phyloP scores from a whole-genome alignment of 2,329 filamentous ascomycete genomes.

The Didymella sp. region DNA sequence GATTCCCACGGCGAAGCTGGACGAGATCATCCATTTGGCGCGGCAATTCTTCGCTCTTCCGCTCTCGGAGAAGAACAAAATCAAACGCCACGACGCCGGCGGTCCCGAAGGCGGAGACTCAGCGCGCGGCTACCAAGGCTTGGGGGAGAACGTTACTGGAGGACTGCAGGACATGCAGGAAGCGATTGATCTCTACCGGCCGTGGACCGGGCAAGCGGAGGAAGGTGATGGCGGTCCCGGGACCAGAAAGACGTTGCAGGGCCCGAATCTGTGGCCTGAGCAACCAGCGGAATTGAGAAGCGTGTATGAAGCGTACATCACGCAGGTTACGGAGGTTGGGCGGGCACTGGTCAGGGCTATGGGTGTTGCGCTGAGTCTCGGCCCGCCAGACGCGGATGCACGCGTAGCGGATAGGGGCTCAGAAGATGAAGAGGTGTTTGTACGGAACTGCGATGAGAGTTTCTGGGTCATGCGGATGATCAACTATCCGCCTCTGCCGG shows the following conservation, averaged over 20 bases:
- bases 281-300: conserved; percentile 36
- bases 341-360: conserved; percentile 48
- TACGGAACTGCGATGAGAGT: conserved; percentile 39
- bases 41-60: conserved; percentile 46
- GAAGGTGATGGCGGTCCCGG: conserved; percentile 25
- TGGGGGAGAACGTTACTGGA: conserved; percentile 49
- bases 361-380: conserved; percentile 47
- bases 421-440: conserved; percentile 44
- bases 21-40: conserved; percentile 41
- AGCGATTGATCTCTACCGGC: conserved; percentile 51
- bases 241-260: conserved; percentile 46
- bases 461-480: conserved; percentile 54
- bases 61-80: conserved; percentile 40
- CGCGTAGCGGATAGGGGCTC: neutral
- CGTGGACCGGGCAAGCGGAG: conserved; percentile 38
- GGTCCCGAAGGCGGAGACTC: conserved; percentile 45
- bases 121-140: conserved; percentile 48
- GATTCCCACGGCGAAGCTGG: conserved; percentile 39
- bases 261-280: conserved; percentile 54
- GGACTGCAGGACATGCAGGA: conserved; percentile 49
- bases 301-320: conserved; percentile 45
- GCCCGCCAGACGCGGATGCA: neutral
- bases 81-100: conserved; percentile 46
- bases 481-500: conserved; percentile 48
- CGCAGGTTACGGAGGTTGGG: conserved; percentile 39